Percentiles rank a stretch among this genome's conserved stretches.
Evolutionary conservation across 495 filamentous ascomycete genomes (phyloP).

Genomic region (Bryoglossum gracile): DNA sequence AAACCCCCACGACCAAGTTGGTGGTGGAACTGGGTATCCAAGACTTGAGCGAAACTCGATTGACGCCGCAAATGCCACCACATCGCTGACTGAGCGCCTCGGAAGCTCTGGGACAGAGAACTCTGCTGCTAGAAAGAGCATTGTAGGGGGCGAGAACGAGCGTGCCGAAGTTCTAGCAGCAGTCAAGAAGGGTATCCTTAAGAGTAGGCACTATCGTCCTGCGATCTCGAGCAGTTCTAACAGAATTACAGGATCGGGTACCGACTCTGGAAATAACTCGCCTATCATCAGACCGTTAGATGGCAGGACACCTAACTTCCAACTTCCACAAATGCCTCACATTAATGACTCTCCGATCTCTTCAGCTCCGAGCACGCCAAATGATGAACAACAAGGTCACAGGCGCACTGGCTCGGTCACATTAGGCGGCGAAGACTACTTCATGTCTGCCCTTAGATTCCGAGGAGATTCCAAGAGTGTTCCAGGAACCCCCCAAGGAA

Average conservation of each 20-base stretch:
- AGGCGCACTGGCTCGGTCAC: slow-evolving; percentile 57
- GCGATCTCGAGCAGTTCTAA: background rate
- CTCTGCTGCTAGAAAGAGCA: slow-evolving; percentile 67
- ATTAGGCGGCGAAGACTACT: slow-evolving; percentile 82
- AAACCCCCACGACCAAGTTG: slow-evolving; percentile 58
- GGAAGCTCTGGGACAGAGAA: slow-evolving; percentile 51
- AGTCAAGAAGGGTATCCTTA: slow-evolving; percentile 89
- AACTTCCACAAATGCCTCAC: slow-evolving; percentile 46
- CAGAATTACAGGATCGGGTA: slow-evolving; percentile 38
- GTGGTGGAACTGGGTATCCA: slow-evolving; percentile 78
- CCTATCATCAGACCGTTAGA: slow-evolving; percentile 56
- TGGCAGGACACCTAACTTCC: slow-evolving; percentile 38
- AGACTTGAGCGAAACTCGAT: slow-evolving; percentile 77
- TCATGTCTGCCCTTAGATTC: slow-evolving; percentile 65
- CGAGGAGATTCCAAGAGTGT: slow-evolving; percentile 64
- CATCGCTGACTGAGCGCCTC: slow-evolving; percentile 32
- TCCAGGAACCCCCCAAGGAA: slow-evolving; percentile 66
- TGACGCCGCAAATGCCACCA: slow-evolving; percentile 44
- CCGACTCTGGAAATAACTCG: slow-evolving; percentile 59
- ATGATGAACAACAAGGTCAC: slow-evolving; percentile 58
- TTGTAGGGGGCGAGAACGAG: slow-evolving; percentile 84
- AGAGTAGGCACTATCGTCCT: slow-evolving; percentile 68
- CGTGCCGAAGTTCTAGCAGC: slow-evolving; percentile 84
- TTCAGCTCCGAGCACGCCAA: slow-evolving; percentile 75
- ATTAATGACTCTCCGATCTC: slow-evolving; percentile 72